Evolutionary conservation across 1,284 basidiomycete genomes (phyloP), one percentile per base, ranked within the genome.

Genomic region (Ustilago tritici): DNA sequence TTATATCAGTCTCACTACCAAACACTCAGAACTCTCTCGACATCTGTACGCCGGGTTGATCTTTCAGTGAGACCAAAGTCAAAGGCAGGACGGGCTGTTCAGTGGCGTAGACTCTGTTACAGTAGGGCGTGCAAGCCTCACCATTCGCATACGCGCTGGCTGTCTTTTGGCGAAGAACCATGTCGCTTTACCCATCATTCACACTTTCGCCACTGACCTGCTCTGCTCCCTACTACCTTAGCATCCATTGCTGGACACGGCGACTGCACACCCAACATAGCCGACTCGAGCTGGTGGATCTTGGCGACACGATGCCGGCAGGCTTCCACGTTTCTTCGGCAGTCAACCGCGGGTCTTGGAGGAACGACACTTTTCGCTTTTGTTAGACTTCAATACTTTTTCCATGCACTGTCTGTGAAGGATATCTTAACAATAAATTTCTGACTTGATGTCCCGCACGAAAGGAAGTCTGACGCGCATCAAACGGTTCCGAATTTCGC

Each of bases 401-500:
- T 28, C 23, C 23, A 28, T 28, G 3, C 23, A 28, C 23, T 28
- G 23, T 28, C 23, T 28, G 23, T 28, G 3, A 28, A 28, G 23
- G 23, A 28, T 23, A 28, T 9, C 34, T 32, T 52, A 52, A 52
- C 50, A 52, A 11, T 31, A 7, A 19, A 46, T n/a, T 1, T 41
- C 40, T 41, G 7, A 23, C 1, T 32, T 54, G 31, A 12, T 19
- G 17, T 46, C 41, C 54, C 65, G 70, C 65, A 66, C 70, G 65
- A 67, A 32, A 47, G 7, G 2, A n/a, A 11, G 3, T 56, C n/a
- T 17, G 55, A 57, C 54, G 70, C 65, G 65, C 70, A 40, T 40
- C 32, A 12, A 38, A 59, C 70, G 70, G 71, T 54, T 69, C 71
- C 71, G 71, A 74, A 59, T 56, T 57, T 63, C 41, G 19, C 11